These are phyloP conservation scores for Trametes villosa DNA, from an alignment of 768 basidiomycete species.

Conservation along the genomic window DNA sequence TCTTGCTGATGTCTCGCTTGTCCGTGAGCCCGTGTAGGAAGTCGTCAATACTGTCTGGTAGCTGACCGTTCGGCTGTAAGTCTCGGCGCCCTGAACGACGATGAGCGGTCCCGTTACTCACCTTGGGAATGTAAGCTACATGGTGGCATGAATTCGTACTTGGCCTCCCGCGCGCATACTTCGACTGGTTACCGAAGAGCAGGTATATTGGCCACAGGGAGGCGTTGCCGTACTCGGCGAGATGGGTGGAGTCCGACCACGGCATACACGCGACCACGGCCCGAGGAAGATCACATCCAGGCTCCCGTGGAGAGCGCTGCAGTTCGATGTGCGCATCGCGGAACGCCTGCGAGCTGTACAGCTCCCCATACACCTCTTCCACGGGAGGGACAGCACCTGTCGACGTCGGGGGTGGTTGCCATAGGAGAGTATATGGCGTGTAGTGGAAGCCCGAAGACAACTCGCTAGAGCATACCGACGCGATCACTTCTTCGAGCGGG, in stretches of 20 bases:
- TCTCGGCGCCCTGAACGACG: neutral
- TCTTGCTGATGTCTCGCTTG: constrained; percentile 36
- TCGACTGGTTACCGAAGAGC: constrained; percentile 46
- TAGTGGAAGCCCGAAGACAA: neutral
- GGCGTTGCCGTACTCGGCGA: constrained; percentile 33
- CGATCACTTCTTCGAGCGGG: neutral
- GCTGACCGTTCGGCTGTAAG: neutral
- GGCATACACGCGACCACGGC: constrained; percentile 26
- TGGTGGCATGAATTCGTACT: constrained; percentile 40
- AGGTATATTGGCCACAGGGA: constrained; percentile 46
- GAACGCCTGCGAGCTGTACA: neutral
- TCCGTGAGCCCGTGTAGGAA: constrained; percentile 30
- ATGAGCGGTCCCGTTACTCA: constrained; percentile 7
- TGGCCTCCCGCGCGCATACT: constrained; percentile 40
- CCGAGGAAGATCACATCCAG: neutral
- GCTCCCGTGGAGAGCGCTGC: neutral
- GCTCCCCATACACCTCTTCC: neutral
- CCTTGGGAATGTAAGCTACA: constrained; percentile 49
- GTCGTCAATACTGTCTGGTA: neutral
- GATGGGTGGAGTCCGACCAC: constrained; percentile 34
- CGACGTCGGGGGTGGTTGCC: neutral
- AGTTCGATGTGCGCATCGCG: neutral
- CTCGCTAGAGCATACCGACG: neutral
- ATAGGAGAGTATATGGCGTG: neutral
- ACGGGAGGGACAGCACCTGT: neutral